Base-by-base conservation (phyloP, 2,329 filamentous ascomycete genomes). In the Beauveria sp. region DNA sequence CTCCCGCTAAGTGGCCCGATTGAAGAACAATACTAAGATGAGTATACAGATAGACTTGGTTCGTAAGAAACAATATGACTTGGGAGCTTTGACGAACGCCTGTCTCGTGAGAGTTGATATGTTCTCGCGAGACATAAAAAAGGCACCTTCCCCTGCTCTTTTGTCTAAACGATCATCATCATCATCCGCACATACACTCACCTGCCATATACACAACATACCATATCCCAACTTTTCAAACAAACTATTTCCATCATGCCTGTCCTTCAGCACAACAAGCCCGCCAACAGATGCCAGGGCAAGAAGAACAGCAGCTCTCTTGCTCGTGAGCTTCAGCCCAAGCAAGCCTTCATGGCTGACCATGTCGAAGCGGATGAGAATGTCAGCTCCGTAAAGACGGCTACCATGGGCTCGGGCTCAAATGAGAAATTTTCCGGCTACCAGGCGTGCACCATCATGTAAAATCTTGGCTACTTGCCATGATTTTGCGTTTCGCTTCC, bases 1-100 rank as follows among this genome's bases (percentile, higher is more conserved):
- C 47, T 41, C 56, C 18, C 10, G 63, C 53, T 55, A 37, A 10
- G 40, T 40, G 20, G 9, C 26, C n/a, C 40, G 48, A 57, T 24
- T 14, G 37, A 24, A 64, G 64, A 67, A 70, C 66, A 63, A 69
- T 70, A 66, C 62, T 61, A 66, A 63, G 63, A 53, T 63, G 67
- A 67, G 67, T 73, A 50, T 2, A 30, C 24, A 44, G 34, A 24
- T 52, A n/a, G 5, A 16, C n/a, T 44, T 22, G 9, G 6, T 10
- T 16, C 18, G 26, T 18, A 37, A 44, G 40, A 24, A 52, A 59
- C 47, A 52, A 59, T 59, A 28, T 26, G 40, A 10, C 47, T 72
- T 70, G 69, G 63, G 66, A 72, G 63, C 60, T 50, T 64, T 34
- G 46, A 64, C 67, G 66, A 67, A 67, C 65, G 41, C 52, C 55